Percentiles rank a stretch among this genome's conserved stretches.
Conservation (phyloP, 2,329 filamentous ascomycete species). For the Grosmannia huntii region DNA sequence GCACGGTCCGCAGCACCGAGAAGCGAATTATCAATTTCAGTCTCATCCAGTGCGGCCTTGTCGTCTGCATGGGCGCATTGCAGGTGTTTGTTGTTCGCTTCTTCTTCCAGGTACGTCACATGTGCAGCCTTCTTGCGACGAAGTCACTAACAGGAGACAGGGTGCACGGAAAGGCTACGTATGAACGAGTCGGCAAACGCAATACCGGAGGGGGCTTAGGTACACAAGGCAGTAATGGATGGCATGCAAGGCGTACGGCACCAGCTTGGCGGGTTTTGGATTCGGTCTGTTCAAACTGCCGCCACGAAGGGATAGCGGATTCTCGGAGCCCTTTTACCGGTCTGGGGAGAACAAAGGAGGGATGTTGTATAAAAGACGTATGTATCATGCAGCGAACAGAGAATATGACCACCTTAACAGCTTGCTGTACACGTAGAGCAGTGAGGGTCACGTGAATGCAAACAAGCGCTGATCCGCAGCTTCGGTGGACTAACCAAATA, state of each 20-base stretch:
- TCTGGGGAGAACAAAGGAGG: not conserved
- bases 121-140: not conserved
- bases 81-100: conserved; percentile 97
- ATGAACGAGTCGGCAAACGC: conserved; percentile 24
- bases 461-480: too few relatives aligned
- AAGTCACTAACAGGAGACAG: conserved; percentile 19
- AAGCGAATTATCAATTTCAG: conserved; percentile 94
- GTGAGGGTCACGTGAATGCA: not conserved
- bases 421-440: not conserved
- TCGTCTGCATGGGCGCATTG: conserved; percentile 86
- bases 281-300: not conserved
- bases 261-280: conserved; percentile 1
- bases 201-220: not conserved
- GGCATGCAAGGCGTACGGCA: conserved; percentile 1
- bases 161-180: conserved; percentile 59
- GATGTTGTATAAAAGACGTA: not conserved
- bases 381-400: not conserved
- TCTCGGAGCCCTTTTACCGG: not conserved
- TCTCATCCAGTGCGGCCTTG: conserved; percentile 80
- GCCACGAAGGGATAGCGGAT: not conserved
- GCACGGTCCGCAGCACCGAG: conserved; percentile 93
- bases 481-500: not conserved
- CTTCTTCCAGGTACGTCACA: conserved; percentile 73
- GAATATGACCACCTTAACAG: not conserved
- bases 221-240: not conserved